A percentile compares a stretch with the other conserved stretches of the same genome.
These are phyloP conservation scores for Uncinocarpus reesii DNA, from an alignment of 2,329 filamentous ascomycete genomes.

Conservation along the genomic window DNA sequence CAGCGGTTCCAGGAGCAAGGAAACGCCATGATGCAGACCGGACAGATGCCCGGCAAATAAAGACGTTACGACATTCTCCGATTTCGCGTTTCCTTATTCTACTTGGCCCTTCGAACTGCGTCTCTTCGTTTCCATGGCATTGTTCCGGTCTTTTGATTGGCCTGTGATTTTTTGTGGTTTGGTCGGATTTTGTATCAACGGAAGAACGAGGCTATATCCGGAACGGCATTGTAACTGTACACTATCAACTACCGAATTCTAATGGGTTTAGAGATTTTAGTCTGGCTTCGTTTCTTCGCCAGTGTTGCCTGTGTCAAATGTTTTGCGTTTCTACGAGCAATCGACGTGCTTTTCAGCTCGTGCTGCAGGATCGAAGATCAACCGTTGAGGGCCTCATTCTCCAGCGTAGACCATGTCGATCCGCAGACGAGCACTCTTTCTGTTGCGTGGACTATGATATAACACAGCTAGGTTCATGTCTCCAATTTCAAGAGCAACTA, in stretches of 20 bases:
- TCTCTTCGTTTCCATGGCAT: not conserved
- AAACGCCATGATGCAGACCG: conserved; percentile 54
- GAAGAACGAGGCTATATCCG: conserved; percentile 3
- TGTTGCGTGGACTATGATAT: too few species aligned
- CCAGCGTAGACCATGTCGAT: not conserved
- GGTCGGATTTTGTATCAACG: conserved; percentile 1
- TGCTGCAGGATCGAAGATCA: not conserved
- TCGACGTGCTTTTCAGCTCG: not conserved
- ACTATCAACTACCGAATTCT: conserved; percentile 4
- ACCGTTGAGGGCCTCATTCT: not conserved
- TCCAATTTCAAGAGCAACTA: too few species aligned
- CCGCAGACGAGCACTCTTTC: too few species aligned
- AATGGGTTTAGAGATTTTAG: not conserved
- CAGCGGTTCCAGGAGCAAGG: conserved; percentile 78
- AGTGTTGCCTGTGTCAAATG: not conserved
- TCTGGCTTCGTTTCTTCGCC: not conserved
- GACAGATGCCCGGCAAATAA: conserved; percentile 38
- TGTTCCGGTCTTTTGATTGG: not conserved
- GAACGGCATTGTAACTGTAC: conserved; percentile 9
- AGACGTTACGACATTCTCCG: not conserved
- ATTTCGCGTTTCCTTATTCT: not conserved
- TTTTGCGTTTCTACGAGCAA: not conserved
- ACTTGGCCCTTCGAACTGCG: not conserved
- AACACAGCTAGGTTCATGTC: too few species aligned
- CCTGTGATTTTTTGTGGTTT: conserved; percentile 2